Evolutionary conservation across 2,329 filamentous ascomycete species (phyloP).

Genomic region (Arthroderma uncinatum): DNA sequence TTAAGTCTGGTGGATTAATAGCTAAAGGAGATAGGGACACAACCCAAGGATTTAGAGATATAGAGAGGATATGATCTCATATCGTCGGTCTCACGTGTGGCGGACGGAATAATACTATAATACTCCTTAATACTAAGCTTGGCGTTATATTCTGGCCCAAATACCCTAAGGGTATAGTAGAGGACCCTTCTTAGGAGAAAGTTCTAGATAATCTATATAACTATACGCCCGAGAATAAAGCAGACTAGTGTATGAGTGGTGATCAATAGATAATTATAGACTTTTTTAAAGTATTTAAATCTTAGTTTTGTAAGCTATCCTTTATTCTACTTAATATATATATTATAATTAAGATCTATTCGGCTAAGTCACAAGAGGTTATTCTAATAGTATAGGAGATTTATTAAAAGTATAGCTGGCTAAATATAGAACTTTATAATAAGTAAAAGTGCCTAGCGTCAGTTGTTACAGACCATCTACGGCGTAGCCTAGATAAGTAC

Average conservation of each 20-base stretch:
- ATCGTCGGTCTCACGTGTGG: constrained; percentile 3
- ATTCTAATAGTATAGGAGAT: constrained; percentile 18
- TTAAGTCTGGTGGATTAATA: not conserved
- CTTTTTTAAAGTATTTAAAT: constrained; percentile 21
- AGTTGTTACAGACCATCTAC: too few species aligned
- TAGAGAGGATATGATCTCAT: constrained; percentile 10
- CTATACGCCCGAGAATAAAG: constrained; percentile 15
- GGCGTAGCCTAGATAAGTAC: too few species aligned
- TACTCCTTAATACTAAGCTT: constrained; percentile 21
- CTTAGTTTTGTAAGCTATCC: constrained; percentile 16
- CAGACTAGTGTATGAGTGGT: constrained; percentile 17
- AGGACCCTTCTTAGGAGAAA: constrained; percentile 8
- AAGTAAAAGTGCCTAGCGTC: constrained; percentile 21
- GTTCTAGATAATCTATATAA: constrained; percentile 18
- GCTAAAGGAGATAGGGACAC: not conserved
- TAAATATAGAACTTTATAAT: constrained; percentile 20
- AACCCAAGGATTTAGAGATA: not conserved
- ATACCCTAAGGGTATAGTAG: constrained; percentile 9
- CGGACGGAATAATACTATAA: constrained; percentile 11
- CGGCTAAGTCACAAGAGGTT: too few species aligned
- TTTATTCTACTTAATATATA: constrained; percentile 15
- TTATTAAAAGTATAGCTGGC: constrained; percentile 26
- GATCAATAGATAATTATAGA: constrained; percentile 18
- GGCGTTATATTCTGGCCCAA: constrained; percentile 21
- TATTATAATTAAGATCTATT: constrained; percentile 13